Conservation (phyloP, 2,329 filamentous ascomycete species). For the Juglanconis juglandina region DNA sequence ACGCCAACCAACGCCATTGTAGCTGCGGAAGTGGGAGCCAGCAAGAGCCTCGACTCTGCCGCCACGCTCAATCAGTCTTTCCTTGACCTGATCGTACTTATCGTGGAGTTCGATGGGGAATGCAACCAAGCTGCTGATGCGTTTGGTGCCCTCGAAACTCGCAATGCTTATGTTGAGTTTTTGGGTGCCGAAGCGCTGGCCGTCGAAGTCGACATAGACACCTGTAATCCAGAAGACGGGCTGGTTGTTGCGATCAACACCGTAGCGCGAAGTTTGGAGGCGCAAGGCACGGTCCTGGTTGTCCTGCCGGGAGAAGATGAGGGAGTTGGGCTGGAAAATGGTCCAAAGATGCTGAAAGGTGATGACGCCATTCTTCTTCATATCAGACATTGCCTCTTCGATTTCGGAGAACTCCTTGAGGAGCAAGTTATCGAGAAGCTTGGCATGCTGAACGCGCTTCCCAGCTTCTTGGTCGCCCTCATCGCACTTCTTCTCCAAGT, state of each 20-base stretch:
- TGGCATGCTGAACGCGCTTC: neutral
- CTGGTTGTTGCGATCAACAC: neutral
- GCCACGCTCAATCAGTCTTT: slow-evolving; percentile 26
- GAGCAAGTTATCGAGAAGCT: neutral
- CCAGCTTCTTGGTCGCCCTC: neutral
- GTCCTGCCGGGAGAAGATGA: neutral
- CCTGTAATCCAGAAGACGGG: neutral
- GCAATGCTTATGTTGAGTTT: slow-evolving; percentile 22
- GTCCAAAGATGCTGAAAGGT: neutral
- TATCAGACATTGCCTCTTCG: neutral
- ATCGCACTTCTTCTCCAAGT: neutral
- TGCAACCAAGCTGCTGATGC: slow-evolving; percentile 24
- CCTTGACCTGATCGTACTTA: slow-evolving; percentile 18
- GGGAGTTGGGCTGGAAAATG: neutral
- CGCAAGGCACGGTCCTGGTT: neutral
- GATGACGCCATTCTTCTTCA: neutral
- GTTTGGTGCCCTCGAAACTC: slow-evolving; percentile 25
- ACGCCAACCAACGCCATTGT: slow-evolving; percentile 27
- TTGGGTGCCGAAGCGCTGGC: slow-evolving; percentile 28
- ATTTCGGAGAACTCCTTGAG: neutral
- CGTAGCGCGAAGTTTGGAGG: neutral
- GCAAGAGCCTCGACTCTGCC: slow-evolving; percentile 29
- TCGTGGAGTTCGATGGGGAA: slow-evolving; percentile 29
- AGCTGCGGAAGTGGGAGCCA: slow-evolving; percentile 31
- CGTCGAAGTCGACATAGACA: slow-evolving; percentile 32